These are phyloP conservation scores for Irpex lacteus DNA, from an alignment of 1,284 basidiomycete genomes.

Conservation along the genomic window DNA sequence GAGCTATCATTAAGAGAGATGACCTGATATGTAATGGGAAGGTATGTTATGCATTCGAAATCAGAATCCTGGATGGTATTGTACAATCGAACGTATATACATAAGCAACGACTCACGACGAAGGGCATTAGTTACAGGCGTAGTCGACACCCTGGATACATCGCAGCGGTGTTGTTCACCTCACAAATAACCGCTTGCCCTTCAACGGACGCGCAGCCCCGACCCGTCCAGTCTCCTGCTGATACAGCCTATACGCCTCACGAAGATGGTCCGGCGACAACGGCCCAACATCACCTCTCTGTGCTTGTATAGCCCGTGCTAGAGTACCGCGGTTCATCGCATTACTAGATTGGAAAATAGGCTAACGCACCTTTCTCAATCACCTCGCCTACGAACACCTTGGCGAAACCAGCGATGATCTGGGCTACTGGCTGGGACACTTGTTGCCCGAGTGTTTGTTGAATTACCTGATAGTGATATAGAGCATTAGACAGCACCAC, in stretches of 20 bases:
- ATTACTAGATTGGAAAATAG: background rate
- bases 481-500: slow-evolving; percentile 1
- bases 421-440: slow-evolving; percentile 86
- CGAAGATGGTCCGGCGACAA: slow-evolving; percentile 84
- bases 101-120: no score
- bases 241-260: slow-evolving; percentile 84
- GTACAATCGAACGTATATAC: no score
- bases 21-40: no score
- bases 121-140: no score
- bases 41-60: no score
- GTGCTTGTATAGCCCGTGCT: slow-evolving; percentile 78
- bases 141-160: no score
- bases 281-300: slow-evolving; percentile 72
- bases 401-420: slow-evolving; percentile 84
- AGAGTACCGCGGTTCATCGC: slow-evolving; percentile 2
- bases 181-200: slow-evolving; percentile 64
- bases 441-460: slow-evolving; percentile 79
- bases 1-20: slow-evolving; percentile 31
- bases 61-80: no score
- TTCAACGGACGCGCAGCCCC: slow-evolving; percentile 69
- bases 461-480: slow-evolving; percentile 60
- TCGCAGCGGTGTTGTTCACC: slow-evolving; percentile 28
- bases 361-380: slow-evolving; percentile 72
- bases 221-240: slow-evolving; percentile 74
- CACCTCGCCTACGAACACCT: slow-evolving; percentile 92